Conservation (phyloP, 768 basidiomycete species). For the Candolleomyces efflorescens region DNA sequence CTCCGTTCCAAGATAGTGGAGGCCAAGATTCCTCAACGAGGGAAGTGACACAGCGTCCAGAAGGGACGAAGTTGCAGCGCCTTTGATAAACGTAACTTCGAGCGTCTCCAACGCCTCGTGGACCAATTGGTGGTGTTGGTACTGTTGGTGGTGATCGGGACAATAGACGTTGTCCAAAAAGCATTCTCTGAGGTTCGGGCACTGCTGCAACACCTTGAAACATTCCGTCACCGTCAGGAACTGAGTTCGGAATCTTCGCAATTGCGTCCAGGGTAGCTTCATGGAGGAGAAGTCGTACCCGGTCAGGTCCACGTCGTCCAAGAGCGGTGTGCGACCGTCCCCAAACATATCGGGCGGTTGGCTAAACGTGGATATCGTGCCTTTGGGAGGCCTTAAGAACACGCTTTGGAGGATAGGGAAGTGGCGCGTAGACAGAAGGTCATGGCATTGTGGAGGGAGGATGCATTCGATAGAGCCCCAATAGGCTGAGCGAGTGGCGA, state of each 20-base stretch:
- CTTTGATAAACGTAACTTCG: conserved; percentile 18
- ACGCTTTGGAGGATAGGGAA: conserved; percentile 17
- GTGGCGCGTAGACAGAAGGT: conserved; percentile 13
- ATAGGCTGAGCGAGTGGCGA: conserved; percentile 15
- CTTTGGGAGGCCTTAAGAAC: conserved; percentile 14
- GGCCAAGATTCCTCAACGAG: conserved; percentile 13
- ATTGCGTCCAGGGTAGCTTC: conserved; percentile 18
- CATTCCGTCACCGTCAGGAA: conserved; percentile 20
- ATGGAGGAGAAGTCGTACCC: conserved; percentile 21
- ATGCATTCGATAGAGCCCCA: conserved; percentile 20
- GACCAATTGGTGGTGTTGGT: conserved; percentile 1
- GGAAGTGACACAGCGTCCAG: conserved; percentile 17
- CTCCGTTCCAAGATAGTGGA: conserved; percentile 13
- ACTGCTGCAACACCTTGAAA: conserved; percentile 15
- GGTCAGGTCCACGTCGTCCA: conserved; percentile 18
- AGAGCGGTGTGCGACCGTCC: conserved; percentile 10
- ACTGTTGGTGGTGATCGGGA: conserved; percentile 7
- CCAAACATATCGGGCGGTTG: conserved; percentile 20
- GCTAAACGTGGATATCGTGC: conserved; percentile 21
- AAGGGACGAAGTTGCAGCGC: conserved; percentile 12
- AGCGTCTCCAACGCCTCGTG: conserved; percentile 13
- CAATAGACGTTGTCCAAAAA: conserved; percentile 18
- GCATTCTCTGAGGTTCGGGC: conserved; percentile 17
- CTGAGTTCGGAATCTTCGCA: conserved; percentile 18
- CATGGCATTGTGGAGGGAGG: conserved; percentile 19